These are phyloP conservation scores for Isabelozyma gotoi DNA, from an alignment of 805 yeast species.

Conservation along the genomic window DNA sequence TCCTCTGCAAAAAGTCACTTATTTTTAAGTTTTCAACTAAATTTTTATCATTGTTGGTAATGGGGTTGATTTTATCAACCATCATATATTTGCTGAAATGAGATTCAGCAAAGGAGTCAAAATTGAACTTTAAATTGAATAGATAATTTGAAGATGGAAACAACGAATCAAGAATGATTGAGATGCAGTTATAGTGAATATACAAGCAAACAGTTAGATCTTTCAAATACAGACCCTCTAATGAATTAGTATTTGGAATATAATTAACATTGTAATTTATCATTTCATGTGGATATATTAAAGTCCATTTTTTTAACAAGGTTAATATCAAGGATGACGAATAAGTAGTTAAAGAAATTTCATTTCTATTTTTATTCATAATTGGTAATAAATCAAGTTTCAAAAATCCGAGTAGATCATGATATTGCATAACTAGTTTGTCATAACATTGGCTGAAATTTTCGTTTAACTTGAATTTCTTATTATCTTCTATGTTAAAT, in stretches of 20 bases:
- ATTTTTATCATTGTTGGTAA: conserved; percentile 2
- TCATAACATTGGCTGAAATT: background rate
- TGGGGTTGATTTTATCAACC: conserved; percentile 6
- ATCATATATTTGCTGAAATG: conserved; percentile 7
- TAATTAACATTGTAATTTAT: conserved; percentile 4
- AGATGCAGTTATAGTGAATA: conserved; percentile 19
- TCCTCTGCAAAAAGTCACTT: conserved; percentile 19
- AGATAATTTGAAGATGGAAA: conserved; percentile 21
- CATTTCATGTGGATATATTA: conserved; percentile 17
- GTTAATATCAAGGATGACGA: conserved; percentile 15
- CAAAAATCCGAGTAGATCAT: conserved; percentile 13
- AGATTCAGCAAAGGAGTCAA: conserved; percentile 7
- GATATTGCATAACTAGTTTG: conserved; percentile 10
- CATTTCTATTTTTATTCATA: conserved; percentile 10
- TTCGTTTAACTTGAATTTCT: no score
- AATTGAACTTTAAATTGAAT: conserved; percentile 18
- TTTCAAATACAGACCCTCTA: conserved; percentile 5
- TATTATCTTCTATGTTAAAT: no score
- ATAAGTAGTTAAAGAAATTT: conserved; percentile 14
- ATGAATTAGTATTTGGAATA: background rate
- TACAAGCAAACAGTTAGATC: conserved; percentile 17
- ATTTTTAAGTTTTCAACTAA: conserved; percentile 1
- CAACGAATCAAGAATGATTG: conserved; percentile 19
- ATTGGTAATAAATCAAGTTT: conserved; percentile 14
- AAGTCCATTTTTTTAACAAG: conserved; percentile 18